Conservation (phyloP, 108 stramenopile genomes). For the Schizochytrium sp. region DNA sequence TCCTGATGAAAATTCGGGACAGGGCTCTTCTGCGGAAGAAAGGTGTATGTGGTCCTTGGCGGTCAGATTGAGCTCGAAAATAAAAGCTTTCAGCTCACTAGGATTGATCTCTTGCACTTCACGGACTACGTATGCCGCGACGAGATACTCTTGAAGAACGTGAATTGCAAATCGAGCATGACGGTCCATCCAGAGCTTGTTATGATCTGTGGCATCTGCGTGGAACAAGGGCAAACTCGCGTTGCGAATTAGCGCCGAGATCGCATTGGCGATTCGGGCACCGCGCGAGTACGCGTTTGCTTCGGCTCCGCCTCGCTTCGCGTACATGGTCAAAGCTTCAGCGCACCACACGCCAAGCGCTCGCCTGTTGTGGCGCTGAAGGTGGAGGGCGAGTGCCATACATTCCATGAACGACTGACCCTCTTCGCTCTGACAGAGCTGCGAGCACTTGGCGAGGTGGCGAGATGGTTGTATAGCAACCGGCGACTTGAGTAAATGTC, state of each 20-base stretch:
- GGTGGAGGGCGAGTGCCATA: background rate
- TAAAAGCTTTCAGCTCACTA: background rate
- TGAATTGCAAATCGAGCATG: background rate
- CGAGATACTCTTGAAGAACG: slow-evolving; percentile 6
- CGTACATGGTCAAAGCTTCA: background rate
- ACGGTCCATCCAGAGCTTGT: background rate
- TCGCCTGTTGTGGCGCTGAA: background rate
- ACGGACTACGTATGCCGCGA: background rate
- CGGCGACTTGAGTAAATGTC: background rate
- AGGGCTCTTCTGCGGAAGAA: background rate
- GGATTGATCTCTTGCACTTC: background rate
- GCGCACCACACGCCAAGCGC: background rate
- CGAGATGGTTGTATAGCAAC: background rate
- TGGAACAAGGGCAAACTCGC: background rate
- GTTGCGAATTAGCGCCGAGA: background rate
- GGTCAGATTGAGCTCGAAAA: background rate
- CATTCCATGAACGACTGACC: background rate
- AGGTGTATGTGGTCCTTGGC: background rate
- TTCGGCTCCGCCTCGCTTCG: background rate
- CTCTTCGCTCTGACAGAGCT: background rate
- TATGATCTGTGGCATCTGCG: background rate
- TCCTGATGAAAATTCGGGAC: background rate
- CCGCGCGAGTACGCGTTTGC: background rate
- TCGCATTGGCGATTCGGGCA: background rate
- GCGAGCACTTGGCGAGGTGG: background rate